phyloP scores from a whole-genome alignment of 2,329 filamentous ascomycete species.

The Diplodia sapinea region DNA sequence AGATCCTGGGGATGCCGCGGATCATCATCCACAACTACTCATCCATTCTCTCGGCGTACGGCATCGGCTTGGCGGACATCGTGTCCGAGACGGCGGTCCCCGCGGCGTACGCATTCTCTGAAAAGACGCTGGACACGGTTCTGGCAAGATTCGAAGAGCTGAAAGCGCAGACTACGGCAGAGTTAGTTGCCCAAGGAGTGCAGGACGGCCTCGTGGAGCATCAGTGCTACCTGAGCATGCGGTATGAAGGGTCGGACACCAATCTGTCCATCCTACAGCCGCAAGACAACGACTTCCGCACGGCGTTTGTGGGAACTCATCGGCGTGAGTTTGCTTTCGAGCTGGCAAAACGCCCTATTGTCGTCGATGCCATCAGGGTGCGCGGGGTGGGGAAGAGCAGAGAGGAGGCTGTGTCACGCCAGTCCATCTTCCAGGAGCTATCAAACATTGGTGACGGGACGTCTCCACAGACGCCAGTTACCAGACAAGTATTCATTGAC shows the following conservation, averaged over 20 bases:
- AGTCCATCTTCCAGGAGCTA: conserved; percentile 20
- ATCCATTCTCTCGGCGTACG: conserved; percentile 55
- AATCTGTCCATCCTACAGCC: conserved; percentile 50
- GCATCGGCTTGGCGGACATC: conserved; percentile 42
- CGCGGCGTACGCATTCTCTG: conserved; percentile 74
- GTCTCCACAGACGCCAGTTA: not conserved
- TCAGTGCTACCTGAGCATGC: conserved; percentile 52
- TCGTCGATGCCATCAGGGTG: conserved; percentile 24
- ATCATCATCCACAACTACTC: conserved; percentile 56
- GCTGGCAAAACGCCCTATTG: conserved; percentile 46
- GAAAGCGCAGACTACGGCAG: conserved; percentile 42
- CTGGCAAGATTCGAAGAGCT: conserved; percentile 11
- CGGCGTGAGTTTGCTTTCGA: conserved; percentile 53
- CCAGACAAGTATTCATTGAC: conserved; percentile 34
- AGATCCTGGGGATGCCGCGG: conserved; percentile 51
- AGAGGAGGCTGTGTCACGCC: not conserved
- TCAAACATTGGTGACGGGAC: too few species aligned
- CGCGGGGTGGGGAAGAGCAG: conserved; percentile 27
- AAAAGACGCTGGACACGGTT: conserved; percentile 58
- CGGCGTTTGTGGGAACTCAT: conserved; percentile 47
- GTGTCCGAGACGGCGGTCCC: conserved; percentile 39
- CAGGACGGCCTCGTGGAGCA: conserved; percentile 33
- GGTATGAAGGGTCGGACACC: conserved; percentile 54
- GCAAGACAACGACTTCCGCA: conserved; percentile 43
- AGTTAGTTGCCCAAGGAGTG: conserved; percentile 73